Base-by-base conservation (phyloP, 2,329 filamentous ascomycete genomes). In the Alternaria infectoria region DNA sequence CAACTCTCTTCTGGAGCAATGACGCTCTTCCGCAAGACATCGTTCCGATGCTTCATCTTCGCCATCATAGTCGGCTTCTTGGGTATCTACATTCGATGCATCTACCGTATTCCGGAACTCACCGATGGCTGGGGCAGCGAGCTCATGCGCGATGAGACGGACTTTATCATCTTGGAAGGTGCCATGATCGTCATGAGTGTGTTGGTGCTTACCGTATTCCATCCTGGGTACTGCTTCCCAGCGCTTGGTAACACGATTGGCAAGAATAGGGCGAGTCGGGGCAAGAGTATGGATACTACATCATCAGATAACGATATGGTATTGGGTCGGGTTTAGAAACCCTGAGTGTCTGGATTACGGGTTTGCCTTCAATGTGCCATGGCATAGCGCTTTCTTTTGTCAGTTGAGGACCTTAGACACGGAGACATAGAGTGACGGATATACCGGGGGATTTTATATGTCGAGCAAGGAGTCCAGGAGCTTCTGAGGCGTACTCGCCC, bases 161-260 rank as follows among this genome's bases (percentile, higher is more conserved):
- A 81, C 17, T 86, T 86, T 69, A 83, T 87, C 69, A 74, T 82
- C 6, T 73, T 87, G 4, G 85, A 87, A 65, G 85, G 85, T n/a
- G 81, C 81, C 5, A 86, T 87, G 84, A 84, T 88, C 54, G 77
- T 78, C 4, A 71, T 86, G 12, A 81, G 85, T 3, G 77, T 80
- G n/a, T 59, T 82, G 5, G 74, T 71, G 1, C 72, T 87, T 62
- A 87, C 83, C 1, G 65, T 79, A 1, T 80, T 84, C 52, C 85
- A 87, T 68, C 86, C 86, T 1, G 77, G 77, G 12, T 75, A 71
- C 64, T 79, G 73, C 69, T 80, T 80, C 72, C 77, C 77, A 10
- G 77, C 71, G 4, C 69, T 79, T 6, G 71, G 62, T 6, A 69
- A 72, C 26, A 71, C 69, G 0, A 66, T 72, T 30, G 66, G 66